Base-by-base conservation (phyloP, 2,329 filamentous ascomycete genomes). In the Curvularia eragrostidis region DNA sequence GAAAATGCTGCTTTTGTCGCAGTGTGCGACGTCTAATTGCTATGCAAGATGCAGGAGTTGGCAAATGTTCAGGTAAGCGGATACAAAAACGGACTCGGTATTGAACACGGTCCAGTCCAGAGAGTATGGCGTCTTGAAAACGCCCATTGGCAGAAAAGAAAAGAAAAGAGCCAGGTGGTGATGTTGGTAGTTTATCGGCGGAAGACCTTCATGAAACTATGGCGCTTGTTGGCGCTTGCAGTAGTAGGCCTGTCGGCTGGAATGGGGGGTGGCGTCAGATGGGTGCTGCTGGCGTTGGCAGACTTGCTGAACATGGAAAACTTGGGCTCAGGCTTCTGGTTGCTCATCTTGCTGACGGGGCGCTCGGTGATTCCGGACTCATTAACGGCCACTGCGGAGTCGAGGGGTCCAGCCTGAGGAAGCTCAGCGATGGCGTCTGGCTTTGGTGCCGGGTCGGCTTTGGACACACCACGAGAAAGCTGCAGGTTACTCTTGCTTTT, bases 181-280 rank as follows among this genome's bases (percentile, higher is more conserved):
- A 21, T 28, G 15, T 18, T 47, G 23, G 32, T 32, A 13, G 48
- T 28, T 64, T 38, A 68, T 58, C 73, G 70, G 52, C 75, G 75
- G 63, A 82, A 82, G 30, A 80, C 78, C 21, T 73, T 70, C 54
- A 81, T 63, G 56, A 82, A 77, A 58, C 79, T 82, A 71, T 82
- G 82, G 56, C 80, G 73, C 70, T 81, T 82, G 51, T 75, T 73
- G 43, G 80, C 69, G 55, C 72, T 76, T n/a, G 74, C 67, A n/a
- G 65, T 65, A 12, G 67, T 56, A 23, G 61, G 61, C 19, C 46
- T 62, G 57, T 75, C 67, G 56, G 72, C 59, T 36, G 74, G 73
- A 30, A 74, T 68, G 6, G 74, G 70, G 18, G 74, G 74, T 24
- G 74, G 70, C 7, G 53, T 43, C 8, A 61, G 55, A 15, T 61